These are phyloP conservation scores for Yamadazyma conglobata DNA, from an alignment of 1,139 yeast species.

Conservation along the genomic window DNA sequence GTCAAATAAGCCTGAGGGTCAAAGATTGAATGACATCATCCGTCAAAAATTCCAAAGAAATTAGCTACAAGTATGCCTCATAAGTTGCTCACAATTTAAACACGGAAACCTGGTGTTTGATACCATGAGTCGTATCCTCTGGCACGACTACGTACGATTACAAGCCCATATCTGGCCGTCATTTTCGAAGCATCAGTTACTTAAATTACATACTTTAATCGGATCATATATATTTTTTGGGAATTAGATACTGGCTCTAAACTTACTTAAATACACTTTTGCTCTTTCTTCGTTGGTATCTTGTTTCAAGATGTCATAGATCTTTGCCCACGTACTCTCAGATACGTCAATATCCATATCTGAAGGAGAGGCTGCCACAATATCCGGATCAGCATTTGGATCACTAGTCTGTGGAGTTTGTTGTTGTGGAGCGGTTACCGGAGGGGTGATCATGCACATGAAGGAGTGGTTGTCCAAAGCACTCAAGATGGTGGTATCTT, in stretches of 20 bases:
- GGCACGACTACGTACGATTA: too few relatives aligned
- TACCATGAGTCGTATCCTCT: too few relatives aligned
- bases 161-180: too few relatives aligned
- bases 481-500: slow-evolving; percentile 30
- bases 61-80: slow-evolving; percentile 2
- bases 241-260: slow-evolving; percentile 22
- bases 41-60: slow-evolving; percentile 2
- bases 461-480: slow-evolving; percentile 23
- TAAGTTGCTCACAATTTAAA: not conserved
- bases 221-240: too few relatives aligned
- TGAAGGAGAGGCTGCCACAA: slow-evolving; percentile 8
- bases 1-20: slow-evolving; percentile 54
- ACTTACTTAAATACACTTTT: slow-evolving; percentile 26
- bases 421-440: too few relatives aligned
- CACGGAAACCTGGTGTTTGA: too few relatives aligned
- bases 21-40: slow-evolving; percentile 50
- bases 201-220: too few relatives aligned
- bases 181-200: too few relatives aligned
- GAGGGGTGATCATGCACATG: slow-evolving; percentile 40
- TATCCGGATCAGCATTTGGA: slow-evolving; percentile 11
- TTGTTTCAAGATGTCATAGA: slow-evolving; percentile 23
- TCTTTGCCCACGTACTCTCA: slow-evolving; percentile 30
- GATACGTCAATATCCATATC: slow-evolving; percentile 20
- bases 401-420: slow-evolving; percentile 13
- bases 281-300: slow-evolving; percentile 29